A percentile compares a stretch with the other conserved stretches of the same genome.
Conservation (phyloP, 345 rosid genomes). For the Aquilaria sinensis region DNA sequence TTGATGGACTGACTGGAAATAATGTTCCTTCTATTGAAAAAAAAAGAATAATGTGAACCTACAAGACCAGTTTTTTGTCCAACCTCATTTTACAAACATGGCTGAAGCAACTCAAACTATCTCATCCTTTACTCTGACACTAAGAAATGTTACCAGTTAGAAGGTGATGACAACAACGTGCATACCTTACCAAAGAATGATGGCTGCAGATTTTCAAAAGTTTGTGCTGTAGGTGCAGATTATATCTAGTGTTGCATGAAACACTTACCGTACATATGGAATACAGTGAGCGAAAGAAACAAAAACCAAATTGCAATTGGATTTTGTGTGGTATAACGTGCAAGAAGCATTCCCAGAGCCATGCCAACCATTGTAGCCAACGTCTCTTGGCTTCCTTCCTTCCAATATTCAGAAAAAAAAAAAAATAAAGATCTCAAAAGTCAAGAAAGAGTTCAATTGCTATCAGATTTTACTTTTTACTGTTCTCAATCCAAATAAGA, state of each 20-base stretch:
- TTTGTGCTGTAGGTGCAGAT: too few species aligned
- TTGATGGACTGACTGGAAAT: too few species aligned
- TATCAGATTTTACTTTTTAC: background rate
- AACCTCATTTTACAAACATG: too few species aligned
- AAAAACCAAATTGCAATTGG: conserved; percentile 75
- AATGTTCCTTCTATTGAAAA: too few species aligned
- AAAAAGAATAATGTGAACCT: too few species aligned
- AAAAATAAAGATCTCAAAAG: background rate
- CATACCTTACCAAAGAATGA: too few species aligned
- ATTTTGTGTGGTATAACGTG: conserved; percentile 67
- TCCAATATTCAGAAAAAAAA: conserved; percentile 8
- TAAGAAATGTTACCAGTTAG: too few species aligned
- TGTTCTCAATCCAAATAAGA: conserved; percentile 8
- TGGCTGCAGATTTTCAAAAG: too few species aligned
- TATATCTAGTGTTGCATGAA: background rate
- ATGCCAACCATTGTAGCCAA: conserved; percentile 92
- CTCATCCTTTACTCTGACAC: too few species aligned
- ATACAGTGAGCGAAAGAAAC: conserved; percentile 71
- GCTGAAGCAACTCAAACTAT: too few species aligned
- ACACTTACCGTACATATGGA: conserved; percentile 91
- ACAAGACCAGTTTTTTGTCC: too few species aligned
- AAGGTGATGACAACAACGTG: too few species aligned
- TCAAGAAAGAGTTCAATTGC: background rate
- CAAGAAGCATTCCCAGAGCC: conserved; percentile 89
- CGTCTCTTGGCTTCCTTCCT: conserved; percentile 99